Evolutionary conservation across 257 asterid species (phyloP).

Genomic region (Ophiorrhiza pumila): DNA sequence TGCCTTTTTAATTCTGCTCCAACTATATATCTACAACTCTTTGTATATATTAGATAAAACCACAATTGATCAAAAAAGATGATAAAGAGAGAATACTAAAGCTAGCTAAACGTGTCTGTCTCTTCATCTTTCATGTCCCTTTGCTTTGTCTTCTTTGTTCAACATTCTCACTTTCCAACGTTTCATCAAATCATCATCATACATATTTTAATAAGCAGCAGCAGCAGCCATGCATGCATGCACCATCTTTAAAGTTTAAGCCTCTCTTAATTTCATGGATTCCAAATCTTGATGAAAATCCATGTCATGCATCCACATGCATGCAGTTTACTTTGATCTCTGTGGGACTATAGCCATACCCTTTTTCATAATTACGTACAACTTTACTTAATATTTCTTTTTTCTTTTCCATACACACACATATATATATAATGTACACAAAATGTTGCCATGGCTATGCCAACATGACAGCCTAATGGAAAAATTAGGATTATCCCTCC

Average conservation of each 20-base stretch:
- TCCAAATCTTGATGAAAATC: conserved; percentile 24
- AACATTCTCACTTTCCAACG: conserved; percentile 20
- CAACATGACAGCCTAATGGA: too few relatives aligned
- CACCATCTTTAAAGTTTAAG: conserved; percentile 8
- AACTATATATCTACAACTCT: neutral
- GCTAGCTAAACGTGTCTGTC: conserved; percentile 11
- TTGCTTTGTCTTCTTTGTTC: conserved; percentile 26
- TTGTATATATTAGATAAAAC: conserved; percentile 8
- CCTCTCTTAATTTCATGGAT: conserved; percentile 17
- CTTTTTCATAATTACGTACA: neutral
- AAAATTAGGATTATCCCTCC: too few relatives aligned
- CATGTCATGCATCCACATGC: conserved; percentile 33
- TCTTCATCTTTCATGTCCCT: conserved; percentile 12
- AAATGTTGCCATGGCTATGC: too few relatives aligned
- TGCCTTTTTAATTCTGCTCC: conserved; percentile 11
- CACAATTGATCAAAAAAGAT: conserved; percentile 17
- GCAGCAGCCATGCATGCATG: too few relatives aligned
- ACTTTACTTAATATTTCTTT: too few relatives aligned
- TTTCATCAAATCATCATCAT: conserved; percentile 15
- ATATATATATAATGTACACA: too few relatives aligned
- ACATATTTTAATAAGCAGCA: neutral
- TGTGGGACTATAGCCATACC: conserved; percentile 3
- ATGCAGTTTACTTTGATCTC: conserved; percentile 23
- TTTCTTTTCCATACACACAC: too few relatives aligned
- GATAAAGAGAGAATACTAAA: conserved; percentile 23